These are phyloP conservation scores for Irpex sp. DNA, from an alignment of 1,284 basidiomycete species.

Conservation along the genomic window DNA sequence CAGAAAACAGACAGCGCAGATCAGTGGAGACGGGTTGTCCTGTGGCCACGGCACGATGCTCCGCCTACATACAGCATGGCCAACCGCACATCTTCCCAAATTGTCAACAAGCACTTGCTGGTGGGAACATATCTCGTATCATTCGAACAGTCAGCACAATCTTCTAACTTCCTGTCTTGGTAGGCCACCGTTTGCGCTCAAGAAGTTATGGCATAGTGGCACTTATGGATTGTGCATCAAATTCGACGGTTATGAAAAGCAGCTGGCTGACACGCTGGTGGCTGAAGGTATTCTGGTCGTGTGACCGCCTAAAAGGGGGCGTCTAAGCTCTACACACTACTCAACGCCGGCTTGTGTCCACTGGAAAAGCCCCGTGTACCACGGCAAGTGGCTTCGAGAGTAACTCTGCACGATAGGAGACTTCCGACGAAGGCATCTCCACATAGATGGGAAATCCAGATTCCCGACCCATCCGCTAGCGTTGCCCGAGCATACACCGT, in stretches of 20 bases:
- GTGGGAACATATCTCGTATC: not conserved
- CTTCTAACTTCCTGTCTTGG: not conserved
- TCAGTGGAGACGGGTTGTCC: not conserved
- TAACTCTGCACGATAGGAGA: not conserved
- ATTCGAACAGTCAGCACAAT: not conserved
- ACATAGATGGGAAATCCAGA: not conserved
- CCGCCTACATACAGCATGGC: not conserved
- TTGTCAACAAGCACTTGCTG: not conserved
- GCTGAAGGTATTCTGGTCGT: slow-evolving; percentile 1
- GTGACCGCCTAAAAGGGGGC: not conserved
- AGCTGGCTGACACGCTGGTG: not conserved
- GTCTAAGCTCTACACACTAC: not conserved
- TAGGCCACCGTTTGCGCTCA: not conserved
- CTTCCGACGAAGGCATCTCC: not conserved
- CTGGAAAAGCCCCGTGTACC: not conserved
- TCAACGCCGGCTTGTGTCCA: not conserved
- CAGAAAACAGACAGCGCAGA: slow-evolving; percentile 1
- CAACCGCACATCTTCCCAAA: not conserved
- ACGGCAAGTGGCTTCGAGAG: not conserved
- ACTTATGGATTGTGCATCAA: not conserved
- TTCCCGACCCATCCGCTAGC: not conserved
- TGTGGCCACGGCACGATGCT: slow-evolving; percentile 6
- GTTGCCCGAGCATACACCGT: not conserved
- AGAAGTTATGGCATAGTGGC: not conserved
- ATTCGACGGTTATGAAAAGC: not conserved